Conservation (phyloP, 768 basidiomycete genomes). For the Rhodotorula graminis region DNA sequence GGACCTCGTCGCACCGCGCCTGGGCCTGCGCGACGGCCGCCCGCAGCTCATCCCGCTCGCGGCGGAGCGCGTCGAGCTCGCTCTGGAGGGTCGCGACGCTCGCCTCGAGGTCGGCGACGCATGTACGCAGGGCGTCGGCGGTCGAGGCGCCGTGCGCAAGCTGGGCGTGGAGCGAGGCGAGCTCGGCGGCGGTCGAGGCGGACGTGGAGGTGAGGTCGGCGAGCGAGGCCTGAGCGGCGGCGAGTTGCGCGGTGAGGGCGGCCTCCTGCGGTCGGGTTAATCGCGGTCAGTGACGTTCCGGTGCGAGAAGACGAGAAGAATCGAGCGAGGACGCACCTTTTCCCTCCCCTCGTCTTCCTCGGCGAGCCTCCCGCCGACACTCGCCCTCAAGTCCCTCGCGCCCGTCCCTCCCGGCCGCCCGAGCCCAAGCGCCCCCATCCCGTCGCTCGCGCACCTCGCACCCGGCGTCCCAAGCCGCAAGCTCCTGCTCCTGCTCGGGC, state of each 20-base stretch:
- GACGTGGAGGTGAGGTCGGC: neutral
- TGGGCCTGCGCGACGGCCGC: constrained; percentile 55
- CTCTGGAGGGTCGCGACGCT: constrained; percentile 50
- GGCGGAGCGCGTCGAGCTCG: neutral
- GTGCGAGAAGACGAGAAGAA: neutral
- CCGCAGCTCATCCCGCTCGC: neutral
- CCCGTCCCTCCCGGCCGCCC: constrained; percentile 12
- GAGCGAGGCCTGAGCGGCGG: constrained; percentile 2
- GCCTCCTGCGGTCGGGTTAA: neutral
- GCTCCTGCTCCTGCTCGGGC: constrained; percentile 12
- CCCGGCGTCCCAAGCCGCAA: neutral
- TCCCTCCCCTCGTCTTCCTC: constrained; percentile 5
- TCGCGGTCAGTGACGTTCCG: neutral
- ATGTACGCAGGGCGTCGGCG: constrained; percentile 57
- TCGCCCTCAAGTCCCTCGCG: neutral
- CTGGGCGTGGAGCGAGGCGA: constrained; percentile 75
- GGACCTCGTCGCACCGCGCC: constrained; percentile 72
- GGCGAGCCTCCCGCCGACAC: constrained; percentile 25
- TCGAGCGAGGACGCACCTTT: constrained; percentile 2
- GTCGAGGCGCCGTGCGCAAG: constrained; percentile 46
- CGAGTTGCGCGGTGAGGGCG: constrained; percentile 14
- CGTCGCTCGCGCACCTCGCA: constrained; percentile 8
- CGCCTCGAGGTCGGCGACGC: constrained; percentile 72
- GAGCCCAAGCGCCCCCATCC: constrained; percentile 7
- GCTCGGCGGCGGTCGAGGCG: constrained; percentile 49